Evolutionary conservation across 2,329 filamentous ascomycete genomes (phyloP), one percentile per base, ranked within the genome.

Genomic region (Metarhizium humberi): DNA sequence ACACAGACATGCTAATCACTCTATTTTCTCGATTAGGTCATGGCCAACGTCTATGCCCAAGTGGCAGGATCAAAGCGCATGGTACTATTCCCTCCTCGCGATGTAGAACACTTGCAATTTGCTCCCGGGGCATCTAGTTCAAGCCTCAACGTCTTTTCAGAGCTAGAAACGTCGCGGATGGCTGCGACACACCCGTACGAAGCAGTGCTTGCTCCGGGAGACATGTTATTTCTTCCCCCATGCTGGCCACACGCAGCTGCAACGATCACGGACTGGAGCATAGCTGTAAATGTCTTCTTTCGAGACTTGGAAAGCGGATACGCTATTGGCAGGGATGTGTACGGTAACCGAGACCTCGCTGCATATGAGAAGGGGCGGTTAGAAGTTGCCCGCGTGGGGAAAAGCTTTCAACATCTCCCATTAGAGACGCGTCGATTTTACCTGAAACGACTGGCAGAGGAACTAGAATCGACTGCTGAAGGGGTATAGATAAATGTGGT

Each of bases 271-370:
- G 67, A 74, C 48, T 68, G 82, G 57, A 91, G 88, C 61, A 76
- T 95, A 7, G 89, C 89, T 1, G 85, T 96, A n/a, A 96, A 96
- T 66, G 80, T 92, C 32, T 96, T 96, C 74, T 96, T 95, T 72
- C 82, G 84, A 47, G 86, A 85, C 58, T 74, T 94, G 10, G 73
- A 83, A 3, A 73, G 67, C 3, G 83, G 80, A 1, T 94, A 94
- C 67, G 84, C 89, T 1, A 69, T 78, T 1, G 90, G 91, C 1
- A 80, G 85, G 60, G 91, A 96, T 67, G 86, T 95, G 0, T 96
- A 96, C 66, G 91, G 89, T 1, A 96, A 95, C 66, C 78, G 90
- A 43, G 92, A 96, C 69, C 69, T 96, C 51, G 86, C 87, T 43
- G 87, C 86, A 1, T 95, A 95, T 66, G 90, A 95, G 67, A 90